These are phyloP conservation scores for Cephalotrichum gorgonifer DNA, from an alignment of 2,329 filamentous ascomycete species.

Conservation along the genomic window DNA sequence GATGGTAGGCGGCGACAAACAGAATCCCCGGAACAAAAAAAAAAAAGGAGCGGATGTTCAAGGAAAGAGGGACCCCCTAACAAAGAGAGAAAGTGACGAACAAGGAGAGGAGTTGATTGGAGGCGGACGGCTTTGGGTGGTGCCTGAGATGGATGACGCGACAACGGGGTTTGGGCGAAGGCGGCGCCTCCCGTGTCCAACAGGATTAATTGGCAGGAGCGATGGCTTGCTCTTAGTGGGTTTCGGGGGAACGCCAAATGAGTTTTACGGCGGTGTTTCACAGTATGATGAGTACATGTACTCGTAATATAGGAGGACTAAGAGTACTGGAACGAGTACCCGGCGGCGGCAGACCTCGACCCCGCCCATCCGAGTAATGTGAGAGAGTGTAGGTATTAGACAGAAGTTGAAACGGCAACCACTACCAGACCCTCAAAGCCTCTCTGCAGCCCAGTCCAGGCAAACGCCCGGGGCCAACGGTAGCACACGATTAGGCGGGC, in stretches of 20 bases:
- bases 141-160: slow-evolving; percentile 1
- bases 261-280: background rate
- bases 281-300: background rate
- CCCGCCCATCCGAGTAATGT: no score
- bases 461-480: no score
- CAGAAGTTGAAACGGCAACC: no score
- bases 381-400: no score
- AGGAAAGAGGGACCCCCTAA: background rate
- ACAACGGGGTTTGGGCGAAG: slow-evolving; percentile 2
- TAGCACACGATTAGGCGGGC: no score
- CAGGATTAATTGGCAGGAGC: slow-evolving; percentile 2
- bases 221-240: background rate
- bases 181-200: background rate
- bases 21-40: background rate
- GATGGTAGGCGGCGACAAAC: background rate
- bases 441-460: no score
- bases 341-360: no score
- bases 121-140: background rate
- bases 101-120: background rate
- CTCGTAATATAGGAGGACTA: no score
- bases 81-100: background rate
- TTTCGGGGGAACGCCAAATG: background rate
- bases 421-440: no score
- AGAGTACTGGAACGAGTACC: no score
- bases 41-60: background rate